Base-by-base conservation (phyloP, 306 rosid species). In the Prunus mira region DNA sequence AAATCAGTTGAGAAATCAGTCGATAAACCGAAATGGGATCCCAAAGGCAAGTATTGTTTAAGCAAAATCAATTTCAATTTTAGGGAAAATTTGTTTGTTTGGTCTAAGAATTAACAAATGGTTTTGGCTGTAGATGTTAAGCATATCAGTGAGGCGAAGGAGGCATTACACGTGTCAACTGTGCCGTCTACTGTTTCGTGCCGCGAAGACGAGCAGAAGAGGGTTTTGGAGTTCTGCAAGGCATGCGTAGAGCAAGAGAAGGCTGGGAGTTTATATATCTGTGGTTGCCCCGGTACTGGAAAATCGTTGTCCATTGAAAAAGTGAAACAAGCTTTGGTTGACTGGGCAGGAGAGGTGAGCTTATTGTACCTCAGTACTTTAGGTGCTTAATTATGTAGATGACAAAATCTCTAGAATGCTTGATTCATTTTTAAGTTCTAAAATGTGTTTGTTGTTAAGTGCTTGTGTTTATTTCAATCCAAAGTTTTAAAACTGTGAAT, bases 281-380 rank as follows among this genome's bases (percentile, higher is more conserved):
- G 99, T 27, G 99, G 99, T 24, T 90, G 97, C 60, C 97, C 99
- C 0, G 99, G 99, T 56, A 92, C 99, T 0, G 97, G 97, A 17
- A 95, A 95, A 74, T 88, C 99, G 0, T 76, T 92, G 56, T 89
- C 97, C 30, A 89, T 89, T 87, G 97, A 86, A 50, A 95, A 85
- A 78, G 89, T 95, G 76, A 90, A 89, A 72, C 80, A 60, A 45
- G 58, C 18, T 67, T 78, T 95, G 67, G 81, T 80, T 56, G 80
- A 84, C 56, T 95, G 99, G 99, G 88, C 87, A 27, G 61, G 15
- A 12, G 85, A 92, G 93, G 99, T 86, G 67, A 45, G 77, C 62
- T 52, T 3, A 22, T 60, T 25, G 13, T 9, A 2, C 25, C 9
- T 69, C 24, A n/a, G 14, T 66, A 55, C 12, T 72, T 12, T 20